Evolutionary conservation across 345 rosid genomes (phyloP), one percentile per base, ranked within the genome.

Genomic region (Dimocarpus longan): DNA sequence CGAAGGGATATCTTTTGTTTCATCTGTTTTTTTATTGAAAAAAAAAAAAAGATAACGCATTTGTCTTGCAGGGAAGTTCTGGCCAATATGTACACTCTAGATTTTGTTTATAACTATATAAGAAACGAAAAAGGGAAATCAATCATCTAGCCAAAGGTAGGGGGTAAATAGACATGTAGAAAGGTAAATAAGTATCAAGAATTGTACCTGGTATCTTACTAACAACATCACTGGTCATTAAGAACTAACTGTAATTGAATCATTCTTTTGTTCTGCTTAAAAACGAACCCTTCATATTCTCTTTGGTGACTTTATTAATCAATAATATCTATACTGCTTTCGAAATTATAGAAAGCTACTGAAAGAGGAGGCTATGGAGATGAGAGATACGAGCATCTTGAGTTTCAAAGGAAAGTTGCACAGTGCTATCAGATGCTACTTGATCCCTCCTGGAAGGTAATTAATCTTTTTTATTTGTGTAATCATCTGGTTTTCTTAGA

Each of bases 331-430:
- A 43, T 63, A 50, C 24, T 40, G 10, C 67, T 43, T 63, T 48
- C 4, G 43, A 74, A 71, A 68, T 77, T 42, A 44, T 52, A 92
- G 89, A 92, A 85, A 91, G 98, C 99, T 79, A 94, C 98, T 0
- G 94, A 93, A 80, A 92, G 99, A 88, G 98, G 99, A 78, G 99
- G 98, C 73, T 94, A 91, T 71, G 97, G 99, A 52, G 92, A 84
- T 32, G 99, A 95, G 92, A 89, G 98, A 80, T 95, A 95, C 28
- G 99, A 95, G 79, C 85, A 82, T 32, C 87, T 93, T 37, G 97
- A 95, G 81, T 92, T 95, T 85, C 97, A 95, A 83, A 89, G 19
- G 74, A 92, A 91, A 81, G 98, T 95, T 9, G 89, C 92, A 7
- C 81, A 81, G 37, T 79, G 81, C 75, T 92, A 93, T 78, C 85